Evolutionary conservation across 768 basidiomycete genomes (phyloP).

Genomic region (Floccularia luteovirens): DNA sequence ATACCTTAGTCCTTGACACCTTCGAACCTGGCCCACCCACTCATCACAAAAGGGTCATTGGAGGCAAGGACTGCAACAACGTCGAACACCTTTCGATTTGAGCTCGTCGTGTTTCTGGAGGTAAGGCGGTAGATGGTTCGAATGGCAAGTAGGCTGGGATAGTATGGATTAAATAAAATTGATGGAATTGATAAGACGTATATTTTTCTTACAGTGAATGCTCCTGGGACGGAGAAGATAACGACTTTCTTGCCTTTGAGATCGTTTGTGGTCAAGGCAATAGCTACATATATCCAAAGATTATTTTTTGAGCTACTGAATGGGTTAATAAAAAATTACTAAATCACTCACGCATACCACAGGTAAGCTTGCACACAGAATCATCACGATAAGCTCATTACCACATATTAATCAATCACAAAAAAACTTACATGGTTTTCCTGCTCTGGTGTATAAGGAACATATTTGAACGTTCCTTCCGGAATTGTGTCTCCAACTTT

Average conservation of each 20-base stretch:
- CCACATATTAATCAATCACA: conserved; percentile 1
- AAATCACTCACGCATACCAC: conserved; percentile 51
- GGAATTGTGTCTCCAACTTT: conserved; percentile 30
- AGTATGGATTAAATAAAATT: conserved; percentile 18
- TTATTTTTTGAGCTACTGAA: background rate
- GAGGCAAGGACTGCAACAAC: conserved; percentile 67
- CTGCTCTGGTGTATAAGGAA: conserved; percentile 57
- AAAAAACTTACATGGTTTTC: conserved; percentile 42
- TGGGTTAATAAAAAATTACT: background rate
- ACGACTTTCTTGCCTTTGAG: conserved; percentile 85
- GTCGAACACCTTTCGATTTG: conserved; percentile 71
- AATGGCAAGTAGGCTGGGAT: conserved; percentile 58
- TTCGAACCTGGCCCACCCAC: conserved; percentile 52
- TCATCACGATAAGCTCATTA: conserved; percentile 6
- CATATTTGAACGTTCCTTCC: conserved; percentile 34
- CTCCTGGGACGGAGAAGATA: conserved; percentile 71
- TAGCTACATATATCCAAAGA: conserved; percentile 26
- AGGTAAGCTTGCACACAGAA: conserved; percentile 44
- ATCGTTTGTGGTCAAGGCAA: conserved; percentile 44
- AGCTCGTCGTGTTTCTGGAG: conserved; percentile 64
- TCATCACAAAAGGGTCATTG: conserved; percentile 76
- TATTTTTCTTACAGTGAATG: conserved; percentile 58
- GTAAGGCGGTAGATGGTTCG: conserved; percentile 57
- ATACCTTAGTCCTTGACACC: conserved; percentile 61
- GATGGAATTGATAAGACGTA: background rate